A percentile compares a stretch with the other conserved stretches of the same genome.
phyloP scores from a whole-genome alignment of 768 basidiomycete species.

The Kwoniella dejecticola region DNA sequence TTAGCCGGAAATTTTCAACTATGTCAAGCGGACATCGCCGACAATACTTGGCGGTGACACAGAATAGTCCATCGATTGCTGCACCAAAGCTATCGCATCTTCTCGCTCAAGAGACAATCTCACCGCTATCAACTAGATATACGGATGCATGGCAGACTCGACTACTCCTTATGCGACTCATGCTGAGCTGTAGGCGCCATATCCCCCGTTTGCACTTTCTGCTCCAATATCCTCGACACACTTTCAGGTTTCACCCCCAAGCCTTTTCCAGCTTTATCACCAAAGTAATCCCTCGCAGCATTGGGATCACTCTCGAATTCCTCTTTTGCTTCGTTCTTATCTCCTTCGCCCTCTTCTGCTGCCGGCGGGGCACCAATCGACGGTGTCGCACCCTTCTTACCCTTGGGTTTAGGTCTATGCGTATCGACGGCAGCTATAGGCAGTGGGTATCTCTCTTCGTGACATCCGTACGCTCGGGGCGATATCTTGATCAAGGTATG shows the following conservation, averaged over 20 bases:
- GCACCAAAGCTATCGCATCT: too few species aligned
- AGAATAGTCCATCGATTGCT: too few species aligned
- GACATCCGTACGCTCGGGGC: constrained; percentile 97
- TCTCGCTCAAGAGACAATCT: too few species aligned
- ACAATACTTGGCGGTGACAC: too few species aligned
- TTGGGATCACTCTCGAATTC: not conserved
- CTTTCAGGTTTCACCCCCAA: constrained; percentile 24
- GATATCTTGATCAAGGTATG: constrained; percentile 99
- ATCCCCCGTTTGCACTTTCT: constrained; percentile 28
- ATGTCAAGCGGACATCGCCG: too few species aligned
- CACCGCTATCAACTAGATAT: too few species aligned
- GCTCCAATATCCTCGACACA: constrained; percentile 14
- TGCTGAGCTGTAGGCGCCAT: constrained; percentile 32
- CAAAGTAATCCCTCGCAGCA: constrained; percentile 43
- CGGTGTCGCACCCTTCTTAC: constrained; percentile 13
- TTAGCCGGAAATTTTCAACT: too few species aligned
- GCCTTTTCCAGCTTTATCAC: constrained; percentile 21
- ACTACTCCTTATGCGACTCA: constrained; percentile 1
- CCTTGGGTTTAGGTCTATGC: constrained; percentile 64
- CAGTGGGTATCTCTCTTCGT: constrained; percentile 89
- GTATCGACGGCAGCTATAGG: constrained; percentile 94
- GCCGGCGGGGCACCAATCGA: not conserved
- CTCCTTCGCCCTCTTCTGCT: not conserved
- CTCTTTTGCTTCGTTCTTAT: not conserved
- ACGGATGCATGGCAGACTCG: too few species aligned